Evolutionary conservation across 352 stramenopile genomes (phyloP).

Genomic region (Phytopythium ostracodes): DNA sequence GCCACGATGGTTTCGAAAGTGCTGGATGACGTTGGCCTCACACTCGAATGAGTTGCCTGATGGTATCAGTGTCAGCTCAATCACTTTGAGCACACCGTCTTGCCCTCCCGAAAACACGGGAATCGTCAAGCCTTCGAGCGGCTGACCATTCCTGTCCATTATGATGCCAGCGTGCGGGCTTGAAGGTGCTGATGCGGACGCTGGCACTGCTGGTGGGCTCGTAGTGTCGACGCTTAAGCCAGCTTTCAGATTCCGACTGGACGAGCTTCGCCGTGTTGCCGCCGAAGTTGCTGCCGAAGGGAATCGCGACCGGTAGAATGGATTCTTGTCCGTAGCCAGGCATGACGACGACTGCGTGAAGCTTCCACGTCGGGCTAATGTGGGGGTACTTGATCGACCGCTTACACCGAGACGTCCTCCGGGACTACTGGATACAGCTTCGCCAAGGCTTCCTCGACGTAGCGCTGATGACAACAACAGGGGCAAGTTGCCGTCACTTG

Average conservation of each 20-base stretch:
- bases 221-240: neutral
- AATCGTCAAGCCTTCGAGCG: conserved; percentile 14
- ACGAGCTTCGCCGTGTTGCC: conserved; percentile 24
- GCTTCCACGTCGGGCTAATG: neutral
- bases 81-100: conserved; percentile 52
- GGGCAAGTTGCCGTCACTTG: neutral
- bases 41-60: conserved; percentile 29
- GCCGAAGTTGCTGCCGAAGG: conserved; percentile 18
- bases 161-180: conserved; percentile 13
- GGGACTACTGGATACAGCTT: neutral
- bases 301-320: conserved; percentile 57
- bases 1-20: conserved; percentile 56
- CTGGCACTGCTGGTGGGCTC: neutral
- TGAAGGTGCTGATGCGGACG: conserved; percentile 21
- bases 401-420: neutral
- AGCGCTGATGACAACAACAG: neutral
- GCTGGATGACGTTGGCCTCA: conserved; percentile 40
- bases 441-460: neutral
- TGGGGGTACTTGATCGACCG: conserved; percentile 10
- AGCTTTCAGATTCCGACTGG: conserved; percentile 25
- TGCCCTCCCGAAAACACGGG: conserved; percentile 67
- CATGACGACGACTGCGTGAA: conserved; percentile 13
- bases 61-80: conserved; percentile 40
- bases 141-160: neutral
- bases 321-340: conserved; percentile 55